These are phyloP conservation scores for Ganoderma sp. DNA, from an alignment of 1,284 basidiomycete species.

Conservation along the genomic window DNA sequence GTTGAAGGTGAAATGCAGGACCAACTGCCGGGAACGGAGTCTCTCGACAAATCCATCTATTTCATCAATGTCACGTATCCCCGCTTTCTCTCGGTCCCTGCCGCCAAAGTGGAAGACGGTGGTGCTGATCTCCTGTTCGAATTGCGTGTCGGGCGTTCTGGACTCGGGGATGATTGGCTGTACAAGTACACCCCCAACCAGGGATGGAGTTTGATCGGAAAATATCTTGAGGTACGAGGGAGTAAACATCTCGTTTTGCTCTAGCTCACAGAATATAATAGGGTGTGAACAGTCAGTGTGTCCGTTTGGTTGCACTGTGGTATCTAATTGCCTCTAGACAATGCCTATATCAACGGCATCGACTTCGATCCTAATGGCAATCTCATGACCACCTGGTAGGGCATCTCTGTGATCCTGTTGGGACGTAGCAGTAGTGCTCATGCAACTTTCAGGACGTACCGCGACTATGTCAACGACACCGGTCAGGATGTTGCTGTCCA, in stretches of 20 bases:
- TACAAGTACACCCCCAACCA: constrained; percentile 45
- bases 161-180: constrained; percentile 51
- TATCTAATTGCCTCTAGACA: constrained; percentile 38
- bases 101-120: constrained; percentile 13
- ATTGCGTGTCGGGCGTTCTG: constrained; percentile 48
- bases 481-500: constrained; percentile 48
- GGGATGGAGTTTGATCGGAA: constrained; percentile 45
- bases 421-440: neutral
- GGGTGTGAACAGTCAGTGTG: constrained; percentile 45
- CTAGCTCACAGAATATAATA: constrained; percentile 12
- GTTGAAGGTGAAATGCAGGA: constrained; percentile 35
- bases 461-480: constrained; percentile 51
- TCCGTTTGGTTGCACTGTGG: neutral
- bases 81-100: constrained; percentile 44
- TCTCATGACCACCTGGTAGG: constrained; percentile 47
- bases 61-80: constrained; percentile 52
- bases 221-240: constrained; percentile 42
- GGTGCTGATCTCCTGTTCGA: constrained; percentile 46
- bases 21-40: constrained; percentile 46
- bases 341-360: constrained; percentile 53
- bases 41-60: constrained; percentile 43
- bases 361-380: constrained; percentile 46
- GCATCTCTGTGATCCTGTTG: neutral
- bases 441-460: constrained; percentile 45
- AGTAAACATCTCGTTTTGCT: neutral